These are phyloP conservation scores for Ampelocalamus luodianensis DNA, from an alignment of 176 grass and related monocot genomes.

Conservation along the genomic window DNA sequence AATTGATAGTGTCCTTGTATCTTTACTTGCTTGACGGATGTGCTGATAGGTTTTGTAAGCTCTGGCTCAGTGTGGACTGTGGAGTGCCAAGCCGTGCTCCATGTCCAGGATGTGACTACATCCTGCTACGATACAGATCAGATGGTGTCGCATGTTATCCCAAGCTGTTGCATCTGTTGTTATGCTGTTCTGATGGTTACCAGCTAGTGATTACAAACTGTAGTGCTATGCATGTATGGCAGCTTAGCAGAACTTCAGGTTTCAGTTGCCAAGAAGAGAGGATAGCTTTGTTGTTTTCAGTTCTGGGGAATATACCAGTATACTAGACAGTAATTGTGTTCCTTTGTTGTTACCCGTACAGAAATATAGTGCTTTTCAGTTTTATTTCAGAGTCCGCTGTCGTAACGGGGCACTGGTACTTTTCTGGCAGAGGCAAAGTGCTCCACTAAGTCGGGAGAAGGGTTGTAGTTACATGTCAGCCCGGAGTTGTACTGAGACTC, in stretches of 20 bases:
- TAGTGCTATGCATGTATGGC: neutral
- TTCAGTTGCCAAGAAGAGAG: neutral
- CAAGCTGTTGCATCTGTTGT: neutral
- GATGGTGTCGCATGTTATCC: neutral
- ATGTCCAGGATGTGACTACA: constrained; percentile 1
- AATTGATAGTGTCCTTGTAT: constrained; percentile 57
- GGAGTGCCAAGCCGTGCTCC: neutral
- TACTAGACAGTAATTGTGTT: neutral
- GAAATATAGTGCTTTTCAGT: neutral
- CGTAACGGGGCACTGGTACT: neutral
- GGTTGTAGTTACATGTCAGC: neutral
- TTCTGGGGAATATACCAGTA: neutral
- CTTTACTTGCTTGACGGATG: constrained; percentile 21
- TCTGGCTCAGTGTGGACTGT: neutral
- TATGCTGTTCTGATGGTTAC: neutral
- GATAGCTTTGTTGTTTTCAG: neutral
- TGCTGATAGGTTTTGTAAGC: neutral
- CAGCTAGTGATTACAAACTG: neutral
- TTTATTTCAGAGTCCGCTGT: neutral
- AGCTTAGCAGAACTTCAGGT: neutral
- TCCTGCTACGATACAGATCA: neutral
- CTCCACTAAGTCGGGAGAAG: neutral
- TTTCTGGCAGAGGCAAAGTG: neutral
- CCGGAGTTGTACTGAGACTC: no score
- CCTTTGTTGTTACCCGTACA: neutral